These are phyloP conservation scores for Margaritispora aquatica DNA, from an alignment of 495 filamentous ascomycete species.

Conservation along the genomic window DNA sequence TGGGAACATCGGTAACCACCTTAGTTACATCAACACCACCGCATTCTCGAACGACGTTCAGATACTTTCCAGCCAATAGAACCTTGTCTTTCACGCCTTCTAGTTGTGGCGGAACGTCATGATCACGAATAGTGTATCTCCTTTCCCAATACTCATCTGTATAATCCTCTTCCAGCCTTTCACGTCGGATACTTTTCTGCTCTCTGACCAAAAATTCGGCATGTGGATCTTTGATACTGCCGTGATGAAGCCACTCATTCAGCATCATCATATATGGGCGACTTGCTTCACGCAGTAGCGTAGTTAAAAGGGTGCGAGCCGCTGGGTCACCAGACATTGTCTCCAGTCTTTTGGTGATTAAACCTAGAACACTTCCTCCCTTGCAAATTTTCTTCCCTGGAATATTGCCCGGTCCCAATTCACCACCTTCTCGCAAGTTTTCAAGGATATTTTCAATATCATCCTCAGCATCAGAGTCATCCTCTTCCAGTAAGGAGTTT, in stretches of 20 bases:
- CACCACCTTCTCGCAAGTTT: slow-evolving; percentile 69
- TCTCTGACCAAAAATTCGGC: slow-evolving; percentile 92
- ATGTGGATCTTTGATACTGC: slow-evolving; percentile 90
- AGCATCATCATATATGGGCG: slow-evolving; percentile 96
- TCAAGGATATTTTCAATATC: slow-evolving; percentile 88
- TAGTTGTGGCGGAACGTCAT: slow-evolving; percentile 87
- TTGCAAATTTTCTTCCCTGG: slow-evolving; percentile 89
- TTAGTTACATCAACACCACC: slow-evolving; percentile 93
- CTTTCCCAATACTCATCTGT: slow-evolving; percentile 99
- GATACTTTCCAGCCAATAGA: slow-evolving; percentile 89
- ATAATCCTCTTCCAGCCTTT: slow-evolving; percentile 89
- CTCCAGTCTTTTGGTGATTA: slow-evolving; percentile 77
- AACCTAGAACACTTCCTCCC: slow-evolving; percentile 79
- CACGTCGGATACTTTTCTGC: slow-evolving; percentile 88
- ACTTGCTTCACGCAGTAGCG: slow-evolving; percentile 78
- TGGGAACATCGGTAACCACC: slow-evolving; percentile 79
- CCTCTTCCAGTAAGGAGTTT: slow-evolving; percentile 82
- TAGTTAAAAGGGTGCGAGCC: slow-evolving; percentile 71
- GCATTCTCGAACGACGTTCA: slow-evolving; percentile 95
- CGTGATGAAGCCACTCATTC: slow-evolving; percentile 97
- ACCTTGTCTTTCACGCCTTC: slow-evolving; percentile 91
- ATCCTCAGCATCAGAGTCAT: slow-evolving; percentile 74
- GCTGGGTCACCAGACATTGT: slow-evolving; percentile 90
- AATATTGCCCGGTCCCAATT: slow-evolving; percentile 69
- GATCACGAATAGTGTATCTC: slow-evolving; percentile 86